Evolutionary conservation across 352 stramenopile genomes (phyloP), one percentile per base, ranked within the genome.

Genomic region (Albugo candida): DNA sequence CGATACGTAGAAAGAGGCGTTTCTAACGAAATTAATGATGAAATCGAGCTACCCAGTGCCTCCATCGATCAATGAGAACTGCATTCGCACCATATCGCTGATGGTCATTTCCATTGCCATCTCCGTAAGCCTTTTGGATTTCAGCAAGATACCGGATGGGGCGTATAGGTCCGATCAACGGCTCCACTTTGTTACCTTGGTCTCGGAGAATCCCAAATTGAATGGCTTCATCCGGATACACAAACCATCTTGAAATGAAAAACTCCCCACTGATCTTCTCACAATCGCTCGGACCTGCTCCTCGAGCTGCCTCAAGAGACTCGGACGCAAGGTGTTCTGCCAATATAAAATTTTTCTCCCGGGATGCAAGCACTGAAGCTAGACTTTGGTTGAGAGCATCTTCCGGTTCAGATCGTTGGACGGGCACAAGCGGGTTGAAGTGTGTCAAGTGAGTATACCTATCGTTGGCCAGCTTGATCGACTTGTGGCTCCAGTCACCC

Each of bases 401-500:
- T 24, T 44, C 51, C 24, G 31, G n/a, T 13, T 39, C 18, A 17
- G 36, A 18, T 1, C 36, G n/a, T 13, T 11, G 14, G 34, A 78
- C 72, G 55, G 8, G 62, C 58, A 2, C 42, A 49, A 49, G 53
- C 60, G 24, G 24, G 8, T 31, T 31, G 24, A 31, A 31, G 3
- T 42, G 42, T 5, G 34, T 36, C 5, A 56, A 47, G 20, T 56
- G 51, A 2, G 51, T 53, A 34, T 53, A 56, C 13, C 43, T 45
- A 8, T 31, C 24, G 24, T 75, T 44, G 24, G 24, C 24, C 24
- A 31, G 8, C 24, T 31, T 3, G 8, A 19, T 19, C 51, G 2
- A 76, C 43, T 53, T 63, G 58, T 96, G 83, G 41, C 82, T 83
- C 83, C 83, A 96, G 45, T 95, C 91, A 12, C 92, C 94, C 6